Evolutionary conservation across 2,329 filamentous ascomycete species (phyloP), one percentile per base, ranked within the genome.

Genomic region (Botryosphaeria dothidea): DNA sequence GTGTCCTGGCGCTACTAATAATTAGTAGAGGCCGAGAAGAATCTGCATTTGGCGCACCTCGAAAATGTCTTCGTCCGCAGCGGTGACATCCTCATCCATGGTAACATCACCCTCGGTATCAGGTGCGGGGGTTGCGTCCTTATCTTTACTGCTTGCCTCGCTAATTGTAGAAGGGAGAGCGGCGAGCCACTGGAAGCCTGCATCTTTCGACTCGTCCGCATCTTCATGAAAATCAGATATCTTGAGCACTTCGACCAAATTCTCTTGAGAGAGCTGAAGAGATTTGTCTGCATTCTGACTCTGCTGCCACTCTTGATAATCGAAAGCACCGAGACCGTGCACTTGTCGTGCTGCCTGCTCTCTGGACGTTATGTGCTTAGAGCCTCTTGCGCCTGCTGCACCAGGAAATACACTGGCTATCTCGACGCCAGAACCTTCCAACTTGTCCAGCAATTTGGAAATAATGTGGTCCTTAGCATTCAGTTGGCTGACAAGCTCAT

Each of bases 391-490:
- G 19, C 82, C 81, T 29, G 81, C 78, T 21, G 81, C 79, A 23
- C 82, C 81, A 4, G 86, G 87, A 69, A 89, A 89, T 2, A 87
- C 80, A 11, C 81, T 80, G 17, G 81, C 82, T 5, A 88, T 72
- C 69, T 88, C 85, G 52, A 86, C 77, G 4, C 84, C 83, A 45
- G 84, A 80, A 1, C 79, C 77, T 68, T 88, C 85, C 56, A 88
- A 80, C 66, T 85, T 84, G 69, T 89, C 86, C 27, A 87, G 79
- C 23, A 89, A 74, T 64, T 84, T 86, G 7, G 77, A 78, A 58
- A 89, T 83, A 19, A 85, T 80, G 71, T 81, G 85, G 70, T 89
- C 87, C 71, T 89, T 89, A 29, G 84, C 81, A 62, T 78, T 77
- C 13, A 89, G 72, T 46, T 81, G 79, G 4, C 80, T 73, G 19